Percentiles rank a stretch among this genome's conserved stretches.
Evolutionary conservation across 495 filamentous ascomycete genomes (phyloP).

Genomic region (Tuber melanosporum): DNA sequence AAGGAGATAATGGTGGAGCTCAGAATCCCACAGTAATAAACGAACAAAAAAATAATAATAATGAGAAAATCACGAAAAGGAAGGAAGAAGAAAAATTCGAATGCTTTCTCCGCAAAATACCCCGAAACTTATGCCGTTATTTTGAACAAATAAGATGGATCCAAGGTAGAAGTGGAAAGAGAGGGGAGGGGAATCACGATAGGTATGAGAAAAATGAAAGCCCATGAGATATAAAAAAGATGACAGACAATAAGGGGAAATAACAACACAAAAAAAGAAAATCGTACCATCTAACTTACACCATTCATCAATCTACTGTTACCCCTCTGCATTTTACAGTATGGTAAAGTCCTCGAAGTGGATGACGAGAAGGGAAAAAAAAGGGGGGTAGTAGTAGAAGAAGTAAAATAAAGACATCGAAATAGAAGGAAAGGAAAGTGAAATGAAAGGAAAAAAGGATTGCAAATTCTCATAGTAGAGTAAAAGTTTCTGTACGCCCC

Average conservation of each 20-base stretch:
- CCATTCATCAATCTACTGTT: constrained; percentile 17
- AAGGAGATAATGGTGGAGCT: background rate
- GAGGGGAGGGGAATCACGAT: background rate
- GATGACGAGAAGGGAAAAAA: background rate
- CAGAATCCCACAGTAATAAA: background rate
- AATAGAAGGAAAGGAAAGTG: too few species aligned
- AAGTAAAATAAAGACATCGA: constrained; percentile 1
- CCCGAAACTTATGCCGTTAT: constrained; percentile 18
- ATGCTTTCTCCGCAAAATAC: background rate
- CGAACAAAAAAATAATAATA: background rate
- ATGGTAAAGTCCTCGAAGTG: background rate
- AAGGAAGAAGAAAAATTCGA: background rate
- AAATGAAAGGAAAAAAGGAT: background rate
- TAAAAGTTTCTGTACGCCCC: background rate
- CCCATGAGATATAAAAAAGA: constrained; percentile 9
- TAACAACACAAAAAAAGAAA: constrained; percentile 2
- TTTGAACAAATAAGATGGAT: constrained; percentile 20
- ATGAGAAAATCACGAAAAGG: background rate
- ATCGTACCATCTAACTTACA: constrained; percentile 29
- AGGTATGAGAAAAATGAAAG: constrained; percentile 4
- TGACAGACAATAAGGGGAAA: background rate
- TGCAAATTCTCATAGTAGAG: constrained; percentile 20
- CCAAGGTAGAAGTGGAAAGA: constrained; percentile 6
- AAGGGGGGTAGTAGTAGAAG: background rate
- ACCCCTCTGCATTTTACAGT: constrained; percentile 13